These are phyloP conservation scores for Lanmaoa rubissima DNA, from an alignment of 768 basidiomycete genomes.

Conservation along the genomic window DNA sequence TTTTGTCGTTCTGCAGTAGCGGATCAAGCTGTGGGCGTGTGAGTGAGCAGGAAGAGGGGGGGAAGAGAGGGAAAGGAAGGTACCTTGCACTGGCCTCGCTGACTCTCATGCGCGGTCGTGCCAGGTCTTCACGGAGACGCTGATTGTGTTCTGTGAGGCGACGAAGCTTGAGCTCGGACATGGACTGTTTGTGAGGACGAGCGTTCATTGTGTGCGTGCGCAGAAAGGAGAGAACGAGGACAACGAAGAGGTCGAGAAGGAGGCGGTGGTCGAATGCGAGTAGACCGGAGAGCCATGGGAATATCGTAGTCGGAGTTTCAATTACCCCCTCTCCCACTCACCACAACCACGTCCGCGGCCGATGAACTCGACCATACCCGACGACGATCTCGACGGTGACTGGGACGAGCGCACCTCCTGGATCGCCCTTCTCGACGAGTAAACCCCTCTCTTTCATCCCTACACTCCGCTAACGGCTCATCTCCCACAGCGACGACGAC, in stretches of 20 bases:
- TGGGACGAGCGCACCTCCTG: slow-evolving; percentile 32
- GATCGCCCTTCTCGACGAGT: slow-evolving; percentile 31
- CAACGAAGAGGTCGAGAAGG: background rate
- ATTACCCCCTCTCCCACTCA: slow-evolving; percentile 8
- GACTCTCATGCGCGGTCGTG: slow-evolving; percentile 83
- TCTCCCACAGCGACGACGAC: slow-evolving; percentile 34
- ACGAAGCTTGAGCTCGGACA: slow-evolving; percentile 96
- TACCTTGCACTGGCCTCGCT: slow-evolving; percentile 90
- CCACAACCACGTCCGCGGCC: background rate
- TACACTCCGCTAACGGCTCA: background rate
- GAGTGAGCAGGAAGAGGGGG: background rate
- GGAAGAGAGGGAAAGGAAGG: background rate
- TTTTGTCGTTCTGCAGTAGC: slow-evolving; percentile 91
- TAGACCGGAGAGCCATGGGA: slow-evolving; percentile 3
- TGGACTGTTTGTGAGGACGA: slow-evolving; percentile 87
- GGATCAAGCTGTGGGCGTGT: slow-evolving; percentile 64
- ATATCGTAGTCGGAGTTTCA: slow-evolving; percentile 21
- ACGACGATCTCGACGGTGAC: background rate
- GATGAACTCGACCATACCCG: background rate
- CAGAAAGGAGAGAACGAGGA: slow-evolving; percentile 1
- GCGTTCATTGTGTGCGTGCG: slow-evolving; percentile 52
- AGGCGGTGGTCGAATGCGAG: slow-evolving; percentile 12
- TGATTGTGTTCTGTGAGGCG: slow-evolving; percentile 93
- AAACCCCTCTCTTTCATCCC: background rate
- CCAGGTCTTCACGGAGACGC: slow-evolving; percentile 84